Conservation (phyloP, 441 rosid genomes). For the Francoa sonchifolia region DNA sequence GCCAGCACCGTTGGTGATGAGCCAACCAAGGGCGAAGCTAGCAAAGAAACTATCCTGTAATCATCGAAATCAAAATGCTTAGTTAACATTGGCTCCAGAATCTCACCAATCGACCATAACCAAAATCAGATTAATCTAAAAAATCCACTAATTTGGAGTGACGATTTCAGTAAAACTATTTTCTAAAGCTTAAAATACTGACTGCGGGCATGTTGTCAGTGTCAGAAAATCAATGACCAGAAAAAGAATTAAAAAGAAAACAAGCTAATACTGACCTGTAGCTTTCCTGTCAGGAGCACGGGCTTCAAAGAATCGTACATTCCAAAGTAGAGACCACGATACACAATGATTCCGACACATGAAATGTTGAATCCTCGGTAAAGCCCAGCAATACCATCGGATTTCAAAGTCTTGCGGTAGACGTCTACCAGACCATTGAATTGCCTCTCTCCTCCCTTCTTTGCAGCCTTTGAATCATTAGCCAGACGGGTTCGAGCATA, state of each 20-base stretch:
- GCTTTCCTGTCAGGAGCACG: slow-evolving; percentile 29
- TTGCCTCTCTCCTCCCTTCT: slow-evolving; percentile 58
- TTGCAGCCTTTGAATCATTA: slow-evolving; percentile 55
- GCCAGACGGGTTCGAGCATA: slow-evolving; percentile 54
- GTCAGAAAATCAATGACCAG: too few species aligned
- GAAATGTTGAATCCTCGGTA: slow-evolving; percentile 64
- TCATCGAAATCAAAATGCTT: slow-evolving; percentile 8
- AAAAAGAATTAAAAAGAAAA: neutral
- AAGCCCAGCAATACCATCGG: slow-evolving; percentile 52
- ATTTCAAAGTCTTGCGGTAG: slow-evolving; percentile 38
- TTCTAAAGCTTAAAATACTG: too few species aligned
- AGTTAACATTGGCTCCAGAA: too few species aligned
- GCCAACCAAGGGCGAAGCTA: slow-evolving; percentile 56
- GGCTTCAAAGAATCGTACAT: slow-evolving; percentile 56
- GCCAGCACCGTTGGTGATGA: slow-evolving; percentile 52
- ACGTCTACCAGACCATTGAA: slow-evolving; percentile 52
- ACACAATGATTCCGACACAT: slow-evolving; percentile 53
- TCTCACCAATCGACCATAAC: too few species aligned
- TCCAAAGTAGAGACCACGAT: slow-evolving; percentile 58
- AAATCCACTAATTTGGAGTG: too few species aligned
- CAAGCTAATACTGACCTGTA: slow-evolving; percentile 24
- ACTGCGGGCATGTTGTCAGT: too few species aligned
- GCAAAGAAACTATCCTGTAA: slow-evolving; percentile 59
- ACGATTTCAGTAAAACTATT: too few species aligned
- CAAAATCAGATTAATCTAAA: too few species aligned